Evolutionary conservation across 108 stramenopile genomes (phyloP), one percentile per base, ranked within the genome.

Genomic region (Skeletonema marinoi): DNA sequence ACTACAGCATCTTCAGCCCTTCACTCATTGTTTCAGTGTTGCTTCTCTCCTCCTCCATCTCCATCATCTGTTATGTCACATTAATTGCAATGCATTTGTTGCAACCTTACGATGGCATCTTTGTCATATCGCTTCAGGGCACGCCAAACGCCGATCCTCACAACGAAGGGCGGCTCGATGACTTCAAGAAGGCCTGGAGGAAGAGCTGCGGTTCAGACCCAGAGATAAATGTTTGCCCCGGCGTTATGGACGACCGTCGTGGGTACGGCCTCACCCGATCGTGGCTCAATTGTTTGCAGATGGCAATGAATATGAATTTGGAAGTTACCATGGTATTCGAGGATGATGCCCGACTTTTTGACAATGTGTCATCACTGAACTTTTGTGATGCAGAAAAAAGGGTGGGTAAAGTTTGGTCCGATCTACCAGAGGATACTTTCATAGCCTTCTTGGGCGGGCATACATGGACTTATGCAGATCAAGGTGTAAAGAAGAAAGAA

Each of bases 241-340:
- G 70, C 14, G 59, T 71, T 14, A 32, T 51, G 19, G 70, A 71
- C 6, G n/a, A 33, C 0, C 70, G 70, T 42, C 70, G 70, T 21
- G 70, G 70, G 31, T 71, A 71, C 25, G 70, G 70, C 29, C 35
- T 71, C 41, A 71, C 70, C 9, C 39, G 58, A 29, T 71, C 70
- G 17, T 71, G 51, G 70, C 21, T 71, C 6, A 32, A 60, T 35
- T 71, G 70, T 17, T 42, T 71, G 33, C 36, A 60, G 59, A 35
- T 56, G 16, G 70, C 70, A 7, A 60, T 29, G 29, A 16, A 71
- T 14, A 19, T 60, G 21, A 29, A 71, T 29, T 71, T 71, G 39
- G 59, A 60, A 4, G 32, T 60, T n/a, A 71, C 70, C 33, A 54
- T 71, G 33, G 30, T 60, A 4, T 71, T 71, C 10, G 70, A 71